Evolutionary conservation across 768 basidiomycete species (phyloP).

Genomic region (Pisolithus sp.): DNA sequence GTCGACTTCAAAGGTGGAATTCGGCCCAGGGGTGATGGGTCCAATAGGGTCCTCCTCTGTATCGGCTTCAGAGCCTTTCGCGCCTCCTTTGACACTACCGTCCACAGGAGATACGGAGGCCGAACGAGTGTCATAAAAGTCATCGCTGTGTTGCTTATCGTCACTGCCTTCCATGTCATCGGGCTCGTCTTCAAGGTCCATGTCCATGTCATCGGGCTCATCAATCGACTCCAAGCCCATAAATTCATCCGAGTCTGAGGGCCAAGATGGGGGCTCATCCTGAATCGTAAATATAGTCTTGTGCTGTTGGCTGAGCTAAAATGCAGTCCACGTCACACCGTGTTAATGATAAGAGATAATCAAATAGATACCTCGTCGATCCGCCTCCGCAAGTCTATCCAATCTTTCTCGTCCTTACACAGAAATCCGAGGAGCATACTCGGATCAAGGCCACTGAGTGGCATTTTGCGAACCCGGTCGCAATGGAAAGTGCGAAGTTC

Average conservation of each 20-base stretch:
- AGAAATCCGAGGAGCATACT: slow-evolving; percentile 97
- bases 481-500: slow-evolving; percentile 92
- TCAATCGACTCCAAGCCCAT: slow-evolving; percentile 82
- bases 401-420: slow-evolving; percentile 76
- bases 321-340: slow-evolving; percentile 4
- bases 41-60: slow-evolving; percentile 70
- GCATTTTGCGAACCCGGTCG: slow-evolving; percentile 96
- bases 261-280: slow-evolving; percentile 84
- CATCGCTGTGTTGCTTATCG: slow-evolving; percentile 28
- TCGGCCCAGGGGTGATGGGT: slow-evolving; percentile 63
- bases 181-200: slow-evolving; percentile 46
- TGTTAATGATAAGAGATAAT: neutral
- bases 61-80: slow-evolving; percentile 51
- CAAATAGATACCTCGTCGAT: slow-evolving; percentile 54
- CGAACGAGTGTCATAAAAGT: slow-evolving; percentile 49
- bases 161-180: slow-evolving; percentile 25
- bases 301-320: slow-evolving; percentile 37
- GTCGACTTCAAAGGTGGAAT: slow-evolving; percentile 23
- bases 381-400: slow-evolving; percentile 70
- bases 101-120: slow-evolving; percentile 38
- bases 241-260: slow-evolving; percentile 60
- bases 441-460: slow-evolving; percentile 82
- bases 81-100: slow-evolving; percentile 28
- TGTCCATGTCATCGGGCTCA: slow-evolving; percentile 65
- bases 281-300: slow-evolving; percentile 81